Evolutionary conservation across 1,284 basidiomycete genomes (phyloP).

Genomic region (Ustilago trichophora): DNA sequence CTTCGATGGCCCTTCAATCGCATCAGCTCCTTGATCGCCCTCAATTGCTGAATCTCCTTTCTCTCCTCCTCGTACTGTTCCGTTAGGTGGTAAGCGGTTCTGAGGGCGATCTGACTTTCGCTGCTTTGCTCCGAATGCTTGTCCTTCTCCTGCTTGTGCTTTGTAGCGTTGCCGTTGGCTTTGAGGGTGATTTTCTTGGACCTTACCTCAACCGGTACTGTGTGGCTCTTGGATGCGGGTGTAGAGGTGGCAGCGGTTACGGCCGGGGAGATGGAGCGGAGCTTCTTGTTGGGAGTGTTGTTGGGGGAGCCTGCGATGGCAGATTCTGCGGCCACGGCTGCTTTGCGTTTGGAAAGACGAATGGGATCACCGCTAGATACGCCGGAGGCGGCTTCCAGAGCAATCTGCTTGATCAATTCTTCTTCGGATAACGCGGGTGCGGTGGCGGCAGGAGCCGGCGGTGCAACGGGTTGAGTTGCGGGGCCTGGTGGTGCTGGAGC

Average conservation of each 20-base stretch:
- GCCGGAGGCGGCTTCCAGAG: slow-evolving; percentile 23
- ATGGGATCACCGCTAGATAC: slow-evolving; percentile 22
- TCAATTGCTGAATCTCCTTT: slow-evolving; percentile 51
- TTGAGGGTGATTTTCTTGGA: slow-evolving; percentile 23
- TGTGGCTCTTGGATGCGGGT: not conserved
- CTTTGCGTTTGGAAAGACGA: slow-evolving; percentile 41
- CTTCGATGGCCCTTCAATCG: slow-evolving; percentile 29
- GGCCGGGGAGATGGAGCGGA: slow-evolving; percentile 16
- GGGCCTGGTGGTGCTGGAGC: not conserved
- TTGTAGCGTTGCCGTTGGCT: slow-evolving; percentile 1
- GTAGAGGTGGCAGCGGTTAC: not conserved
- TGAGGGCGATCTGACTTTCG: slow-evolving; percentile 13
- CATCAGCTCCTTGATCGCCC: slow-evolving; percentile 50
- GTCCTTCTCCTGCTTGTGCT: not conserved
- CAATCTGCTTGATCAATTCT: slow-evolving; percentile 30
- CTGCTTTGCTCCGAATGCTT: not conserved
- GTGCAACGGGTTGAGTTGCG: not conserved
- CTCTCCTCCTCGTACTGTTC: slow-evolving; percentile 29
- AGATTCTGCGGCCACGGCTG: slow-evolving; percentile 38
- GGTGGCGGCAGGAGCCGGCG: not conserved
- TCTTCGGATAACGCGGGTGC: slow-evolving; percentile 17
- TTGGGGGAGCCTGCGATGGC: slow-evolving; percentile 22
- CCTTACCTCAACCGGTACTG: slow-evolving; percentile 2
- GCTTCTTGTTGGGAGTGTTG: slow-evolving; percentile 19
- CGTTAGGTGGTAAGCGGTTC: slow-evolving; percentile 21